Base-by-base conservation (phyloP, 139 green algal species). In the Pseudopediastrum boryanum region DNA sequence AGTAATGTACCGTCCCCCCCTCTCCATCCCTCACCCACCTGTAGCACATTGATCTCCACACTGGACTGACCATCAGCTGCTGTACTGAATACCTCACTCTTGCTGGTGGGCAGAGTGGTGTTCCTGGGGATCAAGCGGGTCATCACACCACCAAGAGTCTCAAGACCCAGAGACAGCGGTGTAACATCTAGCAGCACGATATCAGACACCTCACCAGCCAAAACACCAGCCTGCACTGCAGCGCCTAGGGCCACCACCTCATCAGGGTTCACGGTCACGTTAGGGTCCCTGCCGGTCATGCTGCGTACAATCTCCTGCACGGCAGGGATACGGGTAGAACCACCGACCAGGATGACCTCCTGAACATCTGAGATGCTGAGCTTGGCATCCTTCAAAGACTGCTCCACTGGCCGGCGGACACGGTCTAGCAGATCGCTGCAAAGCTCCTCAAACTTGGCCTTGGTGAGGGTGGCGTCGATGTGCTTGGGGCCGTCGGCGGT, bases 151-250 rank as follows among this genome's bases (percentile, higher is more conserved):
- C 96, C 96, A 68, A 99, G 91, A 0, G 96, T 99, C 89, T 99
- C 96, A 83, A 99, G 87, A 39, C 96, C 96, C 51, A 99, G 93
- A 0, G 91, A 97, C 68, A 99, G 92, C 6, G 96, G 96, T 1
- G 95, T 98, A 42, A 99, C 96, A 78, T 99, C 96, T 62, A 99
- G 91, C 72, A 99, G 92, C 61, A 99, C 95, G 71, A 99, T 99
- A 87, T 99, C 95, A 29, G 72, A 87, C 33, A 98, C 94, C 86
- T 97, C 92, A 62, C 43, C 64, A n/a, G 54, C 71, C 54, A 78
- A 27, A 13, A 82, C 71, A 8, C 71, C 58, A 2, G 54, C 76
- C 64, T 99, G 97, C 64, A 99, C 97, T 8, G 97, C 97, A 0
- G 97, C 97, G 38, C 97, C 97, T 35, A 99, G 93, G 0, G 97